Evolutionary conservation across 139 green algal genomes (phyloP).

Genomic region (Microglena sp.): DNA sequence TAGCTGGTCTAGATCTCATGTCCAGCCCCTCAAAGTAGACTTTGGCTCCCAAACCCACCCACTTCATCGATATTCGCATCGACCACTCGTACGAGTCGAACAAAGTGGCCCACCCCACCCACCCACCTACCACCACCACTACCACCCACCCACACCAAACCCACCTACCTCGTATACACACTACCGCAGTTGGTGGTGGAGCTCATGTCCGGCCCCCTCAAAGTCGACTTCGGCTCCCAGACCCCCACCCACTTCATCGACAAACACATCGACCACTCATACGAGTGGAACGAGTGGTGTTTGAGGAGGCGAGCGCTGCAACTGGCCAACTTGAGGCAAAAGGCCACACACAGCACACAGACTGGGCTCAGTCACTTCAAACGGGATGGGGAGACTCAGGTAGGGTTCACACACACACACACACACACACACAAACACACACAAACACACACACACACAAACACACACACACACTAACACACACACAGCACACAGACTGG

Average conservation of each 20-base stretch:
- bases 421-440: no score
- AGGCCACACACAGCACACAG: constrained; percentile 52
- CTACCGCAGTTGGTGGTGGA: constrained; percentile 1
- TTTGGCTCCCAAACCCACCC: constrained; percentile 61
- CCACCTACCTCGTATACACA: background rate
- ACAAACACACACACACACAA: no score
- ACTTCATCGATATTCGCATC: constrained; percentile 56
- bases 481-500: no score
- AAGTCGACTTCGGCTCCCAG: constrained; percentile 53
- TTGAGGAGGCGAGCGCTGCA: constrained; percentile 47
- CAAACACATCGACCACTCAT: constrained; percentile 45
- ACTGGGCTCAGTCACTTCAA: constrained; percentile 52
- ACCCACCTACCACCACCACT: no score
- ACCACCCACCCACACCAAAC: background rate
- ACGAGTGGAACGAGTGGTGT: constrained; percentile 73
- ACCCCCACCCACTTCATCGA: constrained; percentile 63
- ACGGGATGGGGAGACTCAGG: constrained; percentile 54
- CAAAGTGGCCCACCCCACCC: no score
- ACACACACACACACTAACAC: no score
- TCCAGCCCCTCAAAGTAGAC: no score
- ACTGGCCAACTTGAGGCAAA: constrained; percentile 55
- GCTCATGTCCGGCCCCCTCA: constrained; percentile 9
- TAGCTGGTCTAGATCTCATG: no score
- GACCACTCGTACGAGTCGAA: constrained; percentile 65
- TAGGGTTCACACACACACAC: constrained; percentile 7